Evolutionary conservation across 1,284 basidiomycete species (phyloP), one percentile per base, ranked within the genome.

Genomic region (Xanthoconium separans): DNA sequence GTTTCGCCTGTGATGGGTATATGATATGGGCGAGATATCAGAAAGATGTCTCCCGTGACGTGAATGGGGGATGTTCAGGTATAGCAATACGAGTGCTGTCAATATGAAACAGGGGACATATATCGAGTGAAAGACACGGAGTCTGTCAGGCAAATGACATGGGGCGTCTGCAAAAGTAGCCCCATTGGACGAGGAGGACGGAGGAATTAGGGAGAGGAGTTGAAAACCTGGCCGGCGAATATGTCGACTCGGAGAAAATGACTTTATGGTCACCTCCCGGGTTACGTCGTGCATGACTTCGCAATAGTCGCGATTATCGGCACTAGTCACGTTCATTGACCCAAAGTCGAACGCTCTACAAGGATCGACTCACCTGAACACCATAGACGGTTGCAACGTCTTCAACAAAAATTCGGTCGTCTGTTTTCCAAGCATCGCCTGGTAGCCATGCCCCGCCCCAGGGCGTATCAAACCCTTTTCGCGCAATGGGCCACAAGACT

Each of bases 301-400:
- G 66, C 93, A 95, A 63, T 92, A 92, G 69, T 95, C 93, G 54
- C 90, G 89, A 71, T 95, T 89, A 68, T 95, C 92, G 9, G 87
- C 93, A 65, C 91, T 93, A 63, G 29, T 53, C 18, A 50, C 33
- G 49, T n/a, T 52, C 56, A 40, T 48, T 36, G 44, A 52, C 6
- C 2, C 20, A 39, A 30, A 42, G 12, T 36, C 46, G 52, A 42
- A 18, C 6, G 1, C 7, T 44, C 8, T 20, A 39, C 29, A 39
- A 56, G 15, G 10, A 31, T 30, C 33, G 12, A 48, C 80, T 61
- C 56, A 89, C 89, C 86, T 91, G 67, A 90, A 93, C 2, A 95
- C 77, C 1, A 83, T 62, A 16, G 73, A 67, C 9, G 93, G 93
- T 22, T 78, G 76, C 18, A 93, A 66, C 20, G 69, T 77, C 24